phyloP scores from a whole-genome alignment of 2,329 filamentous ascomycete species.

The Fusarium floridanum region DNA sequence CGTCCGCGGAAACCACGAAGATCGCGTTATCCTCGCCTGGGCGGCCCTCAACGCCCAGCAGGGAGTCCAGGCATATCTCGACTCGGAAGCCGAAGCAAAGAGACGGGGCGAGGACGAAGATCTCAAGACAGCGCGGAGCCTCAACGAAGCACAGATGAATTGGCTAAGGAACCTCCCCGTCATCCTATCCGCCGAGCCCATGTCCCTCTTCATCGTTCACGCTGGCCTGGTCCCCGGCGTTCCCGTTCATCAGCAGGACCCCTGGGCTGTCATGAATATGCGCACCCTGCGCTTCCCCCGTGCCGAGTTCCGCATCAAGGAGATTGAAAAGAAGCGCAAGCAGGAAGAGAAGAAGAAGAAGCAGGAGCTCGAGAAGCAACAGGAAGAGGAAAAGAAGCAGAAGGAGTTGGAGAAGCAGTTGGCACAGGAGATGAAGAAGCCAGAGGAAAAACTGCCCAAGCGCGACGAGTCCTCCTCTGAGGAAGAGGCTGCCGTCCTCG shows the following conservation, averaged over 20 bases:
- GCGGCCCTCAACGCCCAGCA: slow-evolving; percentile 42
- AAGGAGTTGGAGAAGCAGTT: slow-evolving; percentile 37
- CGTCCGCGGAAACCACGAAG: slow-evolving; percentile 94
- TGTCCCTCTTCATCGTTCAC: slow-evolving; percentile 81
- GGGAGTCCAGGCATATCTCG: slow-evolving; percentile 46
- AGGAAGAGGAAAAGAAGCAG: slow-evolving; percentile 19
- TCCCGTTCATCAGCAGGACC: slow-evolving; percentile 76
- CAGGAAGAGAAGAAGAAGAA: slow-evolving; percentile 40
- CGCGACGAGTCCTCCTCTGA: slow-evolving; percentile 8
- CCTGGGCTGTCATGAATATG: slow-evolving; percentile 92
- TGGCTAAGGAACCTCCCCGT: slow-evolving; percentile 82
- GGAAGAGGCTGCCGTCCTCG: slow-evolving; percentile 1
- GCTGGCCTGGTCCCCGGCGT: slow-evolving; percentile 86
- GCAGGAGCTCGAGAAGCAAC: slow-evolving; percentile 32
- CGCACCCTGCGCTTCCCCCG: slow-evolving; percentile 75
- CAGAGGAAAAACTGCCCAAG: slow-evolving; percentile 5
- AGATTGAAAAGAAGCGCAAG: slow-evolving; percentile 43
- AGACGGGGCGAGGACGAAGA: slow-evolving; percentile 55
- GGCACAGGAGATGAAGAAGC: slow-evolving; percentile 22
- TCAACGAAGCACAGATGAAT: slow-evolving; percentile 69
- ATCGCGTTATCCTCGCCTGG: slow-evolving; percentile 80
- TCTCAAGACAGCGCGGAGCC: slow-evolving; percentile 68
- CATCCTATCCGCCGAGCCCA: slow-evolving; percentile 78
- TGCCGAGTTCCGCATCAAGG: slow-evolving; percentile 55
- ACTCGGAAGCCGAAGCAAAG: slow-evolving; percentile 39